Conservation (phyloP, 1,139 yeast species). For the Suhomyces guaymorum region DNA sequence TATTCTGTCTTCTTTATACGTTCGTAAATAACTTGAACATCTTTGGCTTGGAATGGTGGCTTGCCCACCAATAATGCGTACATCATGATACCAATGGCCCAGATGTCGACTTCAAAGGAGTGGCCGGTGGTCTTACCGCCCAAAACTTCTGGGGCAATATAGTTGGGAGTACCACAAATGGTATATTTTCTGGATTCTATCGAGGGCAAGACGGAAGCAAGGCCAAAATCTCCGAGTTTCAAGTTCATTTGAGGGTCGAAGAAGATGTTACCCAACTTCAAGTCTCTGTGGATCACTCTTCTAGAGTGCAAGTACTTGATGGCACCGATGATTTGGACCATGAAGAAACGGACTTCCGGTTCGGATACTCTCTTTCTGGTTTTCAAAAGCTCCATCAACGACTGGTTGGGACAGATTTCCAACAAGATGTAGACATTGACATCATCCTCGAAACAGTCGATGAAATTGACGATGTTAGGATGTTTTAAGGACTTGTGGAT, state of each 20-base stretch:
- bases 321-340: slow-evolving; percentile 94
- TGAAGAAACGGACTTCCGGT: slow-evolving; percentile 87
- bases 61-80: slow-evolving; percentile 88
- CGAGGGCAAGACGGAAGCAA: slow-evolving; percentile 82
- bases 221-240: slow-evolving; percentile 95
- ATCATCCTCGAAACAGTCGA: slow-evolving; percentile 95
- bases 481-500: slow-evolving; percentile 91
- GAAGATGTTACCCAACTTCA: slow-evolving; percentile 91
- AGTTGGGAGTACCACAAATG: slow-evolving; percentile 97
- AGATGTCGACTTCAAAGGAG: slow-evolving; percentile 89
- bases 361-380: slow-evolving; percentile 81
- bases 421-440: slow-evolving; percentile 87
- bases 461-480: slow-evolving; percentile 84
- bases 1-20: slow-evolving; percentile 85
- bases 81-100: slow-evolving; percentile 97
- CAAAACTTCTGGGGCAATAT: slow-evolving; percentile 95
- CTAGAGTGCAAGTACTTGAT: slow-evolving; percentile 88
- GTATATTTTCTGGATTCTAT: slow-evolving; percentile 77
- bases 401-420: slow-evolving; percentile 92
- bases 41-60: slow-evolving; percentile 97
- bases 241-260: slow-evolving; percentile 90
- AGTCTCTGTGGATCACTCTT: slow-evolving; percentile 93
- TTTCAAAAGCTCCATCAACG: slow-evolving; percentile 88
- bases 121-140: slow-evolving; percentile 89
- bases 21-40: slow-evolving; percentile 89